Evolutionary conservation across 225 moss, liverwort and hornwort genomes (phyloP), one percentile per base, ranked within the genome.

Genomic region (Anthoceros angustus): DNA sequence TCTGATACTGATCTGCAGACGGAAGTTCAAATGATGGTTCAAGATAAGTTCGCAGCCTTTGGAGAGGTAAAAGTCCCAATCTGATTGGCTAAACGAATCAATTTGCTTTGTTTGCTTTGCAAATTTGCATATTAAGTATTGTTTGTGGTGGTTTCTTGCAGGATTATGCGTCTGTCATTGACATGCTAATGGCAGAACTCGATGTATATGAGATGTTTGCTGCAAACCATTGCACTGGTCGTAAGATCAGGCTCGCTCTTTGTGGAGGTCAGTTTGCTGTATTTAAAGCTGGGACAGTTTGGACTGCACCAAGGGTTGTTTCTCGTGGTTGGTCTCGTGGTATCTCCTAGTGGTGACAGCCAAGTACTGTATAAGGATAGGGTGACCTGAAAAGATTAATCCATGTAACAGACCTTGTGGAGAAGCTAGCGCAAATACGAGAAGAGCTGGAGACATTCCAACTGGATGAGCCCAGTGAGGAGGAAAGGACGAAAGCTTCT

Each of bases 141-240:
- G 0, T 63, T 32, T 7, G 5, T 14, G 12, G 63, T 63, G 24
- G 23, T 23, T 11, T 12, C 63, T 24, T 15, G 23, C 23, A 84
- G 80, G 85, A 92, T 64, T 74, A 82, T 69, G 80, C 81, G 63
- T 76, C 81, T 73, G 83, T 78, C 39, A 84, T 92, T 71, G 91
- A 98, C 62, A 79, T 98, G 85, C 86, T 98, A 67, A 72, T 87
- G 66, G 95, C 91, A 67, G 95, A 98, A 74, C 61, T 87, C 66
- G 95, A 98, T 76, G 78, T 98, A 63, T 98, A 92, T 70, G 91
- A 98, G 68, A 74, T 92, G 78, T 98, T 98, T 70, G 85, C 86
- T 50, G 83, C 80, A 41, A 98, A 80, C 79, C 95, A 98, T 72
- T 98, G 95, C 69, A 78, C 72, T 70, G 85, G 85, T 39, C 91